These are phyloP conservation scores for Clonostachys rosea DNA, from an alignment of 2,329 filamentous ascomycete genomes.

Conservation along the genomic window DNA sequence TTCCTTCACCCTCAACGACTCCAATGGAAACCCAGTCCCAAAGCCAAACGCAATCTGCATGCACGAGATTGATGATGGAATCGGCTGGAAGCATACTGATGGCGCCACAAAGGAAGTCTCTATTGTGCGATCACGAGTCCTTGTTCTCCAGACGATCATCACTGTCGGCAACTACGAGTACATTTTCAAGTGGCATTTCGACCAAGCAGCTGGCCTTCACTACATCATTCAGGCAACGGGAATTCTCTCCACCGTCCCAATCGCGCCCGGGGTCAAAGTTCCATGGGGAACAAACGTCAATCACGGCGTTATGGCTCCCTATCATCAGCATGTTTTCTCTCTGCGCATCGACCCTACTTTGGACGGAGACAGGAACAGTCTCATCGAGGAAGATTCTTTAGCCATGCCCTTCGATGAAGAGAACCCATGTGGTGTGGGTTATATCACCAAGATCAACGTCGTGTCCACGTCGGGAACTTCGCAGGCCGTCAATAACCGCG, in stretches of 20 bases:
- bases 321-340: constrained; percentile 65
- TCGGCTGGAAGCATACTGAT: constrained; percentile 59
- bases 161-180: constrained; percentile 61
- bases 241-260: constrained; percentile 37
- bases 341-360: constrained; percentile 58
- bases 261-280: constrained; percentile 48
- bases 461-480: constrained; percentile 38
- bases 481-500: constrained; percentile 45
- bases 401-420: constrained; percentile 34
- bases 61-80: constrained; percentile 37
- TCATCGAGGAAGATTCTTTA: constrained; percentile 34
- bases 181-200: constrained; percentile 37
- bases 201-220: constrained; percentile 40
- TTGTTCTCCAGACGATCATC: constrained; percentile 58
- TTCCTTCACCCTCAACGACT: constrained; percentile 21
- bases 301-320: constrained; percentile 55
- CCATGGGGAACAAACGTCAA: constrained; percentile 56
- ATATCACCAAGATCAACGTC: constrained; percentile 34
- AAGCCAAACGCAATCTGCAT: constrained; percentile 32
- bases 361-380: constrained; percentile 53
- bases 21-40: constrained; percentile 29
- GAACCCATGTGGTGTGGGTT: constrained; percentile 46
- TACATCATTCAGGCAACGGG: constrained; percentile 29
- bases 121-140: constrained; percentile 47
- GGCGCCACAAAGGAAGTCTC: constrained; percentile 51